Evolutionary conservation across 139 green algal genomes (phyloP).

Genomic region (Pycnococcus provasolii): DNA sequence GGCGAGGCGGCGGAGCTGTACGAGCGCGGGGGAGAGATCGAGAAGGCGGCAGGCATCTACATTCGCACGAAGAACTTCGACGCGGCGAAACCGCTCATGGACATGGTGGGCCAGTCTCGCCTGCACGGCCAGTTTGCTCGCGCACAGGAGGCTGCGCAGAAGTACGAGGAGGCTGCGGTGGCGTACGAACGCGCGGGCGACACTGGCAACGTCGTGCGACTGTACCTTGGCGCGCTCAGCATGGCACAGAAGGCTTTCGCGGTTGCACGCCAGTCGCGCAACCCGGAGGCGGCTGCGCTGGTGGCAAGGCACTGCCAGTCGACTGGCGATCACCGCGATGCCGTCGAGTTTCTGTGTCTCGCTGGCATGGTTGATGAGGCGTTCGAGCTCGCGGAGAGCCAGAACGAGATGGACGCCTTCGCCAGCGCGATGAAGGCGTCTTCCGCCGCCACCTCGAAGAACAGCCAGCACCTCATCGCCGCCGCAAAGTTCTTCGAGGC

Average conservation of each 20-base stretch:
- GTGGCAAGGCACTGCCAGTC: constrained; percentile 43
- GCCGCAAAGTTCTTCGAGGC: constrained; percentile 33
- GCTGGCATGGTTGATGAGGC: constrained; percentile 51
- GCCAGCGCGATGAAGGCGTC: constrained; percentile 10
- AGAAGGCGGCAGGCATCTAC: constrained; percentile 64
- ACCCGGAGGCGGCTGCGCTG: constrained; percentile 34
- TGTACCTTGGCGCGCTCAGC: constrained; percentile 53
- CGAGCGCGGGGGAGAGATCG: constrained; percentile 48
- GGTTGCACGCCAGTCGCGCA: constrained; percentile 46
- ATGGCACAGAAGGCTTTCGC: constrained; percentile 49
- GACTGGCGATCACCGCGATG: constrained; percentile 30
- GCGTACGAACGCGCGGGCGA: constrained; percentile 57
- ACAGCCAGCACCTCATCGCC: constrained; percentile 39
- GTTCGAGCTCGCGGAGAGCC: constrained; percentile 51
- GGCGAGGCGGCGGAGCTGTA: constrained; percentile 70
- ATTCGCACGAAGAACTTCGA: constrained; percentile 57
- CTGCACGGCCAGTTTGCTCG: constrained; percentile 28
- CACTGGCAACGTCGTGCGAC: constrained; percentile 45
- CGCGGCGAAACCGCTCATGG: constrained; percentile 55
- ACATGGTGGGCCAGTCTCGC: constrained; percentile 32
- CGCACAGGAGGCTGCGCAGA: constrained; percentile 61
- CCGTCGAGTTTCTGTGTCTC: constrained; percentile 56
- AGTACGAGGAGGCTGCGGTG: constrained; percentile 20
- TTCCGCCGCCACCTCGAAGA: constrained; percentile 13
- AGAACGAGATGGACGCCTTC: constrained; percentile 59